These are phyloP conservation scores for Monilinia aucupariae DNA, from an alignment of 2,329 filamentous ascomycete species.

Conservation along the genomic window DNA sequence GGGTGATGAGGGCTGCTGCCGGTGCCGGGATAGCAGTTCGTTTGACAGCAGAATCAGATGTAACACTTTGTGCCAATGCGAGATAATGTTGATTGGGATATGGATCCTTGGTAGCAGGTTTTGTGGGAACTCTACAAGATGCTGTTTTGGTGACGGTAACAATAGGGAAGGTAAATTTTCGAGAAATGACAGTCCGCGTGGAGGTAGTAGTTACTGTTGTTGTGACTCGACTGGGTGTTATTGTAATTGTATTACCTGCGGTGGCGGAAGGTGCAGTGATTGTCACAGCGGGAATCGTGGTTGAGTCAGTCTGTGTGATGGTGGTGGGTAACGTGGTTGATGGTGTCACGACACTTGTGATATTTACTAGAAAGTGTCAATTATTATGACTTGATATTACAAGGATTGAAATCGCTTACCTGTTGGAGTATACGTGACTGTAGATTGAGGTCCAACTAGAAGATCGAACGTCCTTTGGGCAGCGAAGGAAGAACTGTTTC, in stretches of 20 bases:
- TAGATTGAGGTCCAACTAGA: slow-evolving; percentile 7
- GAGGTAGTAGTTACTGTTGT: not conserved
- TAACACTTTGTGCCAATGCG: slow-evolving; percentile 9
- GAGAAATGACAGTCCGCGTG: slow-evolving; percentile 3
- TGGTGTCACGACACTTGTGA: slow-evolving; percentile 8
- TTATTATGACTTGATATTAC: not conserved
- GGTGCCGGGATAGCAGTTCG: not conserved
- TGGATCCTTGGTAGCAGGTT: slow-evolving; percentile 1
- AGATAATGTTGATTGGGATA: slow-evolving; percentile 5
- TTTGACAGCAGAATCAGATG: not conserved
- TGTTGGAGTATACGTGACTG: slow-evolving; percentile 10
- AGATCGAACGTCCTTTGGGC: slow-evolving; percentile 13
- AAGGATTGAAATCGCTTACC: not conserved
- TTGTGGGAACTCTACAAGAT: slow-evolving; percentile 4
- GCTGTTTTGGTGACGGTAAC: slow-evolving; percentile 8
- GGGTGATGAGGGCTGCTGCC: not conserved
- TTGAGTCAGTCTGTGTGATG: not conserved
- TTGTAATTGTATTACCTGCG: not conserved
- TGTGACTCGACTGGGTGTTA: slow-evolving; percentile 5
- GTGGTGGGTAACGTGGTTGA: slow-evolving; percentile 6
- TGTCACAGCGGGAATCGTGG: not conserved
- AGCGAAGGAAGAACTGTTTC: slow-evolving; percentile 10
- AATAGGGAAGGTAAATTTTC: slow-evolving; percentile 6
- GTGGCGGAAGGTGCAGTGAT: slow-evolving; percentile 8
- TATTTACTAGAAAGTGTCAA: slow-evolving; percentile 12